Percentiles rank a stretch among this genome's conserved stretches.
phyloP scores from a whole-genome alignment of 2,329 filamentous ascomycete genomes.

The Fusarium sp. region DNA sequence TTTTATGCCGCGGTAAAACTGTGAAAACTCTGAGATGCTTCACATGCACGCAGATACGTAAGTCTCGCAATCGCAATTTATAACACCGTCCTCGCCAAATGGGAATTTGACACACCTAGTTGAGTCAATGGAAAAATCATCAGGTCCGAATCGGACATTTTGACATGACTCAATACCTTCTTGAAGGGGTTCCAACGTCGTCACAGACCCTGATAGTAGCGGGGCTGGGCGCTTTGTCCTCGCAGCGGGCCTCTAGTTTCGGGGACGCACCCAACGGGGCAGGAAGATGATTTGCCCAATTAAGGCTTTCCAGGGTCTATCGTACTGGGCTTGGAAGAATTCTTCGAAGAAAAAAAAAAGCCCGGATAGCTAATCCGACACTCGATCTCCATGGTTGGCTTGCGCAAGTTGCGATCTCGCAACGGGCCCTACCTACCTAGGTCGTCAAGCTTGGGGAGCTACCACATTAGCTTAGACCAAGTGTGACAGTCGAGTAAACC shows the following conservation, averaged over 20 bases:
- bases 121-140: neutral
- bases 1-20: neutral
- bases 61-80: neutral
- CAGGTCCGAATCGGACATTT: neutral
- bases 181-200: neutral
- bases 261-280: neutral
- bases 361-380: neutral
- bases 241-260: slow-evolving; percentile 8
- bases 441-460: neutral
- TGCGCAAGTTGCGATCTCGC: slow-evolving; percentile 29
- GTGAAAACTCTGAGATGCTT: neutral
- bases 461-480: neutral
- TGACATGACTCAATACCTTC: slow-evolving; percentile 25
- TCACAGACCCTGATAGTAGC: neutral
- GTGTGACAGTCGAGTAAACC: neutral
- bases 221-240: neutral
- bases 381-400: neutral
- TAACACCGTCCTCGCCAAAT: neutral
- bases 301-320: neutral
- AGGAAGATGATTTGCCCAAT: too few species aligned
- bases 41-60: neutral
- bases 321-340: neutral
- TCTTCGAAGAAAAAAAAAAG: neutral
- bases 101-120: neutral
- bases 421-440: neutral